Conservation (phyloP, 164 flowering plant species). For the Chimonanthus praecox region DNA sequence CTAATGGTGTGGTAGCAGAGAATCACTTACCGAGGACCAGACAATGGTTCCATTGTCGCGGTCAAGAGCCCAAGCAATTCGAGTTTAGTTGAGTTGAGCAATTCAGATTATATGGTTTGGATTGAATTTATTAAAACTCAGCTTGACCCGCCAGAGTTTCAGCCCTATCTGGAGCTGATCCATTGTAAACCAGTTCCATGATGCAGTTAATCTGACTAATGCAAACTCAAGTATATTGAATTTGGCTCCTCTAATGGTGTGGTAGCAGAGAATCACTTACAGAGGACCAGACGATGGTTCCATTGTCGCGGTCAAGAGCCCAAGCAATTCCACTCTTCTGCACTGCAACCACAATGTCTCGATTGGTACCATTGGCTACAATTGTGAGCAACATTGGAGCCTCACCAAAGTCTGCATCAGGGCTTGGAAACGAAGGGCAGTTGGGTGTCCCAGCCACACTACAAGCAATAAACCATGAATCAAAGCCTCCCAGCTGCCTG, state of each 20-base stretch:
- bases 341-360: conserved; percentile 44
- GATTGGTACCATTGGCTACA: conserved; percentile 13
- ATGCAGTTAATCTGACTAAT: too few relatives aligned
- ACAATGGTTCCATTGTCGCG: conserved; percentile 42
- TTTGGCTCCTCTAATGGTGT: too few relatives aligned
- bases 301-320: conserved; percentile 49
- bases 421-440: not conserved
- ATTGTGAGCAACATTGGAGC: conserved; percentile 30
- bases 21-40: conserved; percentile 36
- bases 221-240: too few relatives aligned
- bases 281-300: conserved; percentile 42
- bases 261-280: conserved; percentile 14
- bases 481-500: not conserved
- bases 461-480: not conserved
- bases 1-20: not conserved
- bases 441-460: not conserved
- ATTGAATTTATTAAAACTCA: too few relatives aligned
- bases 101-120: too few relatives aligned
- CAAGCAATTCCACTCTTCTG: conserved; percentile 61
- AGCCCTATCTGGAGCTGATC: too few relatives aligned
- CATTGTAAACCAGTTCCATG: too few relatives aligned
- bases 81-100: too few relatives aligned
- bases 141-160: too few relatives aligned
- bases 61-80: conserved; percentile 55
- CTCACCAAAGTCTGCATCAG: not conserved